Base-by-base conservation (phyloP, 139 green algal species). In the Ettlia oleoabundans region DNA sequence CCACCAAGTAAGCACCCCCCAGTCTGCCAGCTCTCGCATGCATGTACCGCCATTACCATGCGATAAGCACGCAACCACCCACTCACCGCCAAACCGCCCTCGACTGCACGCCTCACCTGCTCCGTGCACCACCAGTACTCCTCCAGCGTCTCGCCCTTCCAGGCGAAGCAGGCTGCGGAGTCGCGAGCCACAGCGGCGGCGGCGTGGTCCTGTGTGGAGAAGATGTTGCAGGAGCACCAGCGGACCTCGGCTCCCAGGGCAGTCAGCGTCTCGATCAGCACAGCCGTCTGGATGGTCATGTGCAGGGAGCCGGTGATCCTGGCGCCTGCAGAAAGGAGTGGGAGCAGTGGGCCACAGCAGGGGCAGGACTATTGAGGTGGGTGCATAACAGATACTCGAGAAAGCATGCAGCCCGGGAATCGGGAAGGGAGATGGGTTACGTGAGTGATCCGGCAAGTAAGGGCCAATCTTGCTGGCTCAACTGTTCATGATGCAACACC, bases 71-170 rank as follows among this genome's bases (percentile, higher is more conserved):
- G 47, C 47, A 58, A 15, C 13, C 47, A 15, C 10, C 13, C 47
- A 58, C 13, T 10, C 10, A 15, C 13, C 10, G 47, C 47, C 10
- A 15, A 15, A 58, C 13, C 13, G 15, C 13, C 65, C 33, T 9
- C 4, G 15, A 3, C 2, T 8, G 40, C 67, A 10, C 37, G 0
- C 74, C n/a, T n/a, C 58, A 70, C 75, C 91, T 94, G 89, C 90
- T 98, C 93, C 5, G 97, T 99, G 96, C 97, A 99, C 97, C 97
- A 99, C 97, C 97, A 99, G 95, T 99, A 99, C 93, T 99, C 97
- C 94, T 98, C 94, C 84, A 99, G 92, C 26, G 97, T 99, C 97
- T 99, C 97, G 71, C 97, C 97, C 94, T 99, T 99, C 97, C 97
- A 99, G 84, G 97, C 97, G 74, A 99, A 99, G 32, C 98, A 95